A percentile compares a stretch with the other conserved stretches of the same genome.
Conservation (phyloP, 2,329 filamentous ascomycete genomes). For the Tolypocladium amazonense region DNA sequence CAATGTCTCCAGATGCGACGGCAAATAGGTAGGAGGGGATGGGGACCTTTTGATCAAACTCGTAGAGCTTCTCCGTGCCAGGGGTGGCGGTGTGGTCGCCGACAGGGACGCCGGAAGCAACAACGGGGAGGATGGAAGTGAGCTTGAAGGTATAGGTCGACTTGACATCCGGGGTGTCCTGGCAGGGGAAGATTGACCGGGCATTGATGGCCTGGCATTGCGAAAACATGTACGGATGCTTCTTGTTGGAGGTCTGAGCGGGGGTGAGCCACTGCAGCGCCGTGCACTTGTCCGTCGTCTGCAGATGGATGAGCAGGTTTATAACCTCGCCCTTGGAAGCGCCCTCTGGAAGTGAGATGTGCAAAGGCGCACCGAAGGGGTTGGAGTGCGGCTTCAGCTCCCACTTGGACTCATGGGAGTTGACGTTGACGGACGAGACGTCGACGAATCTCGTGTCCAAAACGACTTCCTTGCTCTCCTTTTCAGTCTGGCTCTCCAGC, state of each 20-base stretch:
- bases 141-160: constrained; percentile 89
- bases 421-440: constrained; percentile 60
- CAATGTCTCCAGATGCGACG: constrained; percentile 78
- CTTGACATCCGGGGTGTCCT: constrained; percentile 96
- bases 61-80: constrained; percentile 55
- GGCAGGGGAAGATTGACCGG: constrained; percentile 87
- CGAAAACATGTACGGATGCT: constrained; percentile 94
- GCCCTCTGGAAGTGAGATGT: constrained; percentile 48
- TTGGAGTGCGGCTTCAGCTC: constrained; percentile 57
- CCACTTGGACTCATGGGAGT: constrained; percentile 55
- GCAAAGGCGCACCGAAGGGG: constrained; percentile 65
- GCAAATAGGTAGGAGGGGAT: constrained; percentile 94
- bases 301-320: constrained; percentile 53
- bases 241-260: constrained; percentile 89
- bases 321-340: constrained; percentile 41
- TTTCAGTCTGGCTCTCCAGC: constrained; percentile 67
- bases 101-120: constrained; percentile 70
- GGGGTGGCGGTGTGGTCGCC: constrained; percentile 31
- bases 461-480: constrained; percentile 63
- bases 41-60: constrained; percentile 81
- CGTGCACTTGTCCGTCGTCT: constrained; percentile 81
- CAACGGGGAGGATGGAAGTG: constrained; percentile 75
- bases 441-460: constrained; percentile 82
- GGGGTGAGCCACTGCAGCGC: constrained; percentile 93
- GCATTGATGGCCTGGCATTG: constrained; percentile 97